A percentile compares a stretch with the other conserved stretches of the same genome.
Evolutionary conservation across 768 basidiomycete species (phyloP).

Genomic region (Termitomyces titanicus): DNA sequence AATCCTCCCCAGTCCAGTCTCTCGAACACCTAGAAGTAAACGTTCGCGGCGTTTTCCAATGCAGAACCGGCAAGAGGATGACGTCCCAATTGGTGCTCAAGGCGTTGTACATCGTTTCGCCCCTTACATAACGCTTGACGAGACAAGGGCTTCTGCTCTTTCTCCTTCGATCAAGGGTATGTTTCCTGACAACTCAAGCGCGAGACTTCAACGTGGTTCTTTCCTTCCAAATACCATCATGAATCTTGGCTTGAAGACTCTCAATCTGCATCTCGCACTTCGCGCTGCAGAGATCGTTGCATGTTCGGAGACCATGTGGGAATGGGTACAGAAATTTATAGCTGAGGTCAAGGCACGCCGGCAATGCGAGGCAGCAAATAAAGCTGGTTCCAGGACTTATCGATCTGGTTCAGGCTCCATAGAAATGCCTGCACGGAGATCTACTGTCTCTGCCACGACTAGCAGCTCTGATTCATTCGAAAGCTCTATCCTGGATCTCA

Average conservation of each 20-base stretch:
- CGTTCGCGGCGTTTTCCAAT: constrained; percentile 13
- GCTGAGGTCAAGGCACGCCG: constrained; percentile 10
- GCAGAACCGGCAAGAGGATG: constrained; percentile 18
- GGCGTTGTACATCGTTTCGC: constrained; percentile 35
- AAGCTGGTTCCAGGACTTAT: background rate
- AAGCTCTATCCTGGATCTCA: constrained; percentile 43
- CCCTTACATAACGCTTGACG: constrained; percentile 46
- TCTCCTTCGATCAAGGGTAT: constrained; percentile 34
- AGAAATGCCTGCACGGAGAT: constrained; percentile 8
- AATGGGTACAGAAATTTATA: constrained; percentile 59
- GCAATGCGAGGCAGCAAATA: background rate
- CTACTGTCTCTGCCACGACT: constrained; percentile 9
- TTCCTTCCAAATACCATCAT: constrained; percentile 52
- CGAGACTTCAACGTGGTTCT: constrained; percentile 21
- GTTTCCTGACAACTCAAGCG: constrained; percentile 16
- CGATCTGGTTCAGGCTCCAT: constrained; percentile 12
- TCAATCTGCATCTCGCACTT: constrained; percentile 62
- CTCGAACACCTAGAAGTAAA: constrained; percentile 18
- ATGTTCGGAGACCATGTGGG: constrained; percentile 79
- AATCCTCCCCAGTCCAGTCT: constrained; percentile 25
- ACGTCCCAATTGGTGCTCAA: constrained; percentile 24
- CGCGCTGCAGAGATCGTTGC: constrained; percentile 63
- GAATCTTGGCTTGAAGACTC: constrained; percentile 50
- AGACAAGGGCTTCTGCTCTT: constrained; percentile 35
- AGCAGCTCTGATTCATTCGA: constrained; percentile 23